Evolutionary conservation across 2,329 filamentous ascomycete genomes (phyloP).

Genomic region (Pestalotiopsis sp.): DNA sequence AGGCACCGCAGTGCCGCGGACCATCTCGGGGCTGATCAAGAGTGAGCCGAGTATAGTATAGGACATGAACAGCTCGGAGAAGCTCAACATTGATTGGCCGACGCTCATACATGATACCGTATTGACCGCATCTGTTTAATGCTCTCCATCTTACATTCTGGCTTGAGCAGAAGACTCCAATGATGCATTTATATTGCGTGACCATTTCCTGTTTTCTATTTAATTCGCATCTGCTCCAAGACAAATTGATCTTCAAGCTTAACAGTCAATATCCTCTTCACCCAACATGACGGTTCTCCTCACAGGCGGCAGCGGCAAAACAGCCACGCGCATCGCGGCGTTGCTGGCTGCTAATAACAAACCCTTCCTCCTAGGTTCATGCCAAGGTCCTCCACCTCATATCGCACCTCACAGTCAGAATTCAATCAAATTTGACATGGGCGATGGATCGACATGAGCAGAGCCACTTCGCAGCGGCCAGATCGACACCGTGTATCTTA

Average conservation of each 20-base stretch:
- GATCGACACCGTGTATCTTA: constrained; percentile 20
- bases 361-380: constrained; percentile 19
- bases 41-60: neutral
- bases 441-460: constrained; percentile 18
- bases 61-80: neutral
- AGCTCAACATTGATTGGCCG: neutral
- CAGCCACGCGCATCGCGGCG: constrained; percentile 18
- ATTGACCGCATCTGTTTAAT: neutral
- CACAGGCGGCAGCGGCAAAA: constrained; percentile 22
- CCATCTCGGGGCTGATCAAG: neutral
- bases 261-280: neutral
- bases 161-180: neutral
- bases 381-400: constrained; percentile 13
- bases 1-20: neutral
- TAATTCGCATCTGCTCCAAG: neutral
- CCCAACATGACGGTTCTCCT: constrained; percentile 21
- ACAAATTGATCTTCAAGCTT: neutral
- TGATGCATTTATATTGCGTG: neutral
- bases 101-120: too few relatives aligned
- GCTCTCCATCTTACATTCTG: neutral
- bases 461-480: constrained; percentile 12
- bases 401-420: constrained; percentile 9
- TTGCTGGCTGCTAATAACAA: constrained; percentile 16
- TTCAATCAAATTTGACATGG: constrained; percentile 18
- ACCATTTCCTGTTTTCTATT: neutral